Base-by-base conservation (phyloP, 2,329 filamentous ascomycete species). In the Nemania bipapillata region DNA sequence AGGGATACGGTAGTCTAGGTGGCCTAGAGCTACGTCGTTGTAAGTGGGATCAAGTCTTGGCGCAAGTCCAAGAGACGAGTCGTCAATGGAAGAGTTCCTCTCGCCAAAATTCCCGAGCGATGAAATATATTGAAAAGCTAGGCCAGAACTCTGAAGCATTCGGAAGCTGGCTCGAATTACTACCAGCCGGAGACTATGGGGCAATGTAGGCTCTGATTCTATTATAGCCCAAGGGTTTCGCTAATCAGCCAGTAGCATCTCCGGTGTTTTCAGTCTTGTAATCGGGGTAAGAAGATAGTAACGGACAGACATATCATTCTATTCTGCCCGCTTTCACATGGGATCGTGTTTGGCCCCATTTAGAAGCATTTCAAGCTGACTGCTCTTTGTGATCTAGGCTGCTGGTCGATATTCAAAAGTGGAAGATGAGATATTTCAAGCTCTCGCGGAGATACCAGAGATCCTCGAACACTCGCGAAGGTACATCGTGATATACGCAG, bases 31-130 rank as follows among this genome's bases (percentile, higher is more conserved):
- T 65, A 12, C 55, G 55, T 5, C 63, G 40, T 12, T 65, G 63
- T 26, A 65, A 54, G 47, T 65, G 63, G 63, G 56, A 65, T 17
- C 63, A 65, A 32, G 63, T 65, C 11, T 60, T 65, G 63, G 12
- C 26, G 3, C 40, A 60, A 24, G 56, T 65, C 11, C 30, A 55
- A 20, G 56, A 54, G n/a, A 59, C 56, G 9, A 57, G 47, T 9
- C 15, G 2, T 26, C 47, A 37, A 6, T 65, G 63, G 63, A 60
- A 59, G 37, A 65, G 24, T 32, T 65, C 63, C 7, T 37, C 55
- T 37, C 30, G 47, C 6, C 56, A 56, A 9, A 35, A 37, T 4
- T 65, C 63, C 11, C 37, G 37, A 9, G 55, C 55, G 12, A 65
- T 65, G 63, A 55, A 60, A 35, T 65, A 24, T 22, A 59, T 65